A percentile compares a stretch with the other conserved stretches of the same genome.
phyloP scores from a whole-genome alignment of 345 rosid genomes.

The Hibiscus syriacus region DNA sequence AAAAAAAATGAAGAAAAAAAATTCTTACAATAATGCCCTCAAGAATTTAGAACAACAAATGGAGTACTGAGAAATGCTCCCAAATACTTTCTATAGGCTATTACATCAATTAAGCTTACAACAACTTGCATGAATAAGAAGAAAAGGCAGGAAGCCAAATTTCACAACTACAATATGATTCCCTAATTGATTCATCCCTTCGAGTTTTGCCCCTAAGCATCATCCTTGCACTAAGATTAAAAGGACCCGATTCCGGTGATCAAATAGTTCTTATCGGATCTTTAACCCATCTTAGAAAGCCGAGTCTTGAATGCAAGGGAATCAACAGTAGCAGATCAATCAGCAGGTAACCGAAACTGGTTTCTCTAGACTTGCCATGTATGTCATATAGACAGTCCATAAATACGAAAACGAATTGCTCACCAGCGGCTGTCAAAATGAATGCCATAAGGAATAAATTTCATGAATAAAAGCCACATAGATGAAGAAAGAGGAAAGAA shows the following conservation, averaged over 20 bases:
- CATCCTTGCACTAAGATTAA: background rate
- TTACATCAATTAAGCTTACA: background rate
- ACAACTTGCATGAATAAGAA: background rate
- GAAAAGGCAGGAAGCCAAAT: too few relatives aligned
- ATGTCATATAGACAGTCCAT: slow-evolving; percentile 93
- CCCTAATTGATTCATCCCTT: slow-evolving; percentile 25
- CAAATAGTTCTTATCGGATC: background rate
- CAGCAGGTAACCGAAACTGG: slow-evolving; percentile 32
- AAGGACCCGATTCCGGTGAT: background rate
- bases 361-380: slow-evolving; percentile 88
- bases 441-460: background rate
- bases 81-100: background rate
- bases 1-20: too few relatives aligned
- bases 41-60: background rate
- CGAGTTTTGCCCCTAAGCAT: too few relatives aligned
- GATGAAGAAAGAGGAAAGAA: background rate
- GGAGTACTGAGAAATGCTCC: background rate
- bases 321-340: background rate
- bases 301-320: too few relatives aligned
- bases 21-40: too few relatives aligned
- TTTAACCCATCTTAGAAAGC: background rate
- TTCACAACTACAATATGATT: background rate
- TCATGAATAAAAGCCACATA: background rate
- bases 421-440: slow-evolving; percentile 65
- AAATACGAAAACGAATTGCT: slow-evolving; percentile 85